A percentile compares a stretch with the other conserved stretches of the same genome.
Conservation (phyloP, 331 rosid species). For the Telfairia occidentalis region DNA sequence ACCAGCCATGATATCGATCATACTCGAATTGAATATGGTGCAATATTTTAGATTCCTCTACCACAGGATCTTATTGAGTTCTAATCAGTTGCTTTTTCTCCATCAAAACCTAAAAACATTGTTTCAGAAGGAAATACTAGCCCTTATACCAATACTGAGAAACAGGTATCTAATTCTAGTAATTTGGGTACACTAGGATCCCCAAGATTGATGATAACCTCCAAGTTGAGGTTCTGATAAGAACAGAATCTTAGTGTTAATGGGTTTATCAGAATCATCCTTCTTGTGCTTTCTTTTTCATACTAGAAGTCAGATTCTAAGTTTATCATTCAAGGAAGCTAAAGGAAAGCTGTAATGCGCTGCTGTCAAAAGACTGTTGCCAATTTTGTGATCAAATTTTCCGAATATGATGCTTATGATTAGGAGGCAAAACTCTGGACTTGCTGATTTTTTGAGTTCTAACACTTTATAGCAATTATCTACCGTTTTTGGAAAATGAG, state of each 20-base stretch:
- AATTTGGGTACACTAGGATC: conserved; percentile 13
- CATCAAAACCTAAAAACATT: conserved; percentile 1
- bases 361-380: background rate
- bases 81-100: background rate
- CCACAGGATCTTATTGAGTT: conserved; percentile 7
- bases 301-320: conserved; percentile 7
- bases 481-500: conserved; percentile 46
- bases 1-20: conserved; percentile 22
- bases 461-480: conserved; percentile 19
- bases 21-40: conserved; percentile 13
- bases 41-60: conserved; percentile 25
- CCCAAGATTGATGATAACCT: conserved; percentile 11
- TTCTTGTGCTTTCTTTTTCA: conserved; percentile 14
- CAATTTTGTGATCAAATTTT: conserved; percentile 7
- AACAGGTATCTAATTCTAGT: conserved; percentile 9
- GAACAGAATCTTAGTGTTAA: conserved; percentile 17
- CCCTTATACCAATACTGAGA: background rate
- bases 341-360: background rate
- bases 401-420: background rate
- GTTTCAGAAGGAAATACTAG: conserved; percentile 1
- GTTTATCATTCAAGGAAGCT: background rate
- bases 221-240: conserved; percentile 12
- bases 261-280: conserved; percentile 24
- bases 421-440: background rate
- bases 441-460: conserved; percentile 12